These are phyloP conservation scores for Metschnikowia anglica DNA, from an alignment of 805 yeast genomes.

Conservation along the genomic window DNA sequence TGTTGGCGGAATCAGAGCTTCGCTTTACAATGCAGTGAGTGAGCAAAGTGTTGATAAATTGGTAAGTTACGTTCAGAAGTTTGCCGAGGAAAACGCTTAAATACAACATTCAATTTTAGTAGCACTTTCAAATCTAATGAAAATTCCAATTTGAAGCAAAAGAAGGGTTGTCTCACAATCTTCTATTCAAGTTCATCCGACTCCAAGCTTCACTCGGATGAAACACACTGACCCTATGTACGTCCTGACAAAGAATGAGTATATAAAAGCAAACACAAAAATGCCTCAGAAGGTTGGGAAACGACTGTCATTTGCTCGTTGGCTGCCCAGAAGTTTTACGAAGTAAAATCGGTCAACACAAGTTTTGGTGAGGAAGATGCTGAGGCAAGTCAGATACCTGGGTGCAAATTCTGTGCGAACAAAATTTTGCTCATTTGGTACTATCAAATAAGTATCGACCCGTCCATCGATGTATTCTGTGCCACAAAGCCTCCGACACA, in stretches of 20 bases:
- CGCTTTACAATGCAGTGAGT: slow-evolving; percentile 84
- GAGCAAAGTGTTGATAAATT: slow-evolving; percentile 57
- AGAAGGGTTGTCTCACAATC: background rate
- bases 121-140: background rate
- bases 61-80: slow-evolving; percentile 56
- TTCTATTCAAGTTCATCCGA: too few relatives aligned
- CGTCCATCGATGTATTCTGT: background rate
- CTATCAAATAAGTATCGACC: background rate
- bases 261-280: too few relatives aligned
- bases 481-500: background rate
- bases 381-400: background rate
- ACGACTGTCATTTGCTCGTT: too few relatives aligned
- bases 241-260: too few relatives aligned
- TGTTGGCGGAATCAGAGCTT: slow-evolving; percentile 95
- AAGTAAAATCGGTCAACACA: too few relatives aligned
- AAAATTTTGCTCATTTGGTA: slow-evolving; percentile 2
- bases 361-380: too few relatives aligned
- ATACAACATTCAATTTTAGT: background rate
- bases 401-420: slow-evolving; percentile 14
- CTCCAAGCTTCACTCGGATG: too few relatives aligned
- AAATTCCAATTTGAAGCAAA: background rate
- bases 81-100: slow-evolving; percentile 43
- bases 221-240: too few relatives aligned
- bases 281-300: too few relatives aligned
- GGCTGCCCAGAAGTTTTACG: too few relatives aligned